Conservation (phyloP, 306 rosid species). For the Castanopsis chinensis region DNA sequence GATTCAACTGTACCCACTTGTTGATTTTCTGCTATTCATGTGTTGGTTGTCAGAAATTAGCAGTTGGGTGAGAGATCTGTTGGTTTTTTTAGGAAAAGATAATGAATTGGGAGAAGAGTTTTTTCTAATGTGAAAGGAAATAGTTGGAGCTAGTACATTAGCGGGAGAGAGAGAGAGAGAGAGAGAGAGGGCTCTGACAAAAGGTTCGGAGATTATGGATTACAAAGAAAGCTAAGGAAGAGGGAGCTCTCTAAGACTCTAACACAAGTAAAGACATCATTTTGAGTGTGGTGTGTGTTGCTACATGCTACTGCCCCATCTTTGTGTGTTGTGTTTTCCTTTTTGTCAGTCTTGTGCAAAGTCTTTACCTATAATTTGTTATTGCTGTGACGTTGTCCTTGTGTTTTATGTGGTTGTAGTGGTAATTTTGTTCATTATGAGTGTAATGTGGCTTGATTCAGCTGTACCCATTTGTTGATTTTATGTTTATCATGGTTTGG, state of each 20-base stretch:
- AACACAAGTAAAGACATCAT: constrained; percentile 67
- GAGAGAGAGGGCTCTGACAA: constrained; percentile 76
- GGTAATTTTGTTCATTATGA: constrained; percentile 9
- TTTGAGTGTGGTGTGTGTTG: constrained; percentile 40
- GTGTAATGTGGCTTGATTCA: constrained; percentile 30
- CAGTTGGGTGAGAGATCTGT: constrained; percentile 45
- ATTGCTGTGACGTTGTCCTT: not conserved
- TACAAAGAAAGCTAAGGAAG: constrained; percentile 84
- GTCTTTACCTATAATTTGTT: not conserved
- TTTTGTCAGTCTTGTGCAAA: not conserved
- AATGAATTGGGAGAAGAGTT: not conserved
- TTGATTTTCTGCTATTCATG: constrained; percentile 23
- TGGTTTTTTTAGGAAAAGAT: not conserved
- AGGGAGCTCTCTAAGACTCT: constrained; percentile 63
- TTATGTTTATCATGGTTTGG: constrained; percentile 22
- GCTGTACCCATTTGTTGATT: constrained; percentile 8
- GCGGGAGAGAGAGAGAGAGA: constrained; percentile 10
- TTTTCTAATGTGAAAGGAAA: constrained; percentile 2
- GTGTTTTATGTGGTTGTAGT: not conserved
- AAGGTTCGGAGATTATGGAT: constrained; percentile 79
- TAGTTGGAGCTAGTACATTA: not conserved
- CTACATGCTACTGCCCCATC: not conserved
- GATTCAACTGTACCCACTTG: constrained; percentile 12
- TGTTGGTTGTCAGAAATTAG: not conserved
- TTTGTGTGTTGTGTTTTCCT: not conserved